A percentile compares a stretch with the other conserved stretches of the same genome.
Evolutionary conservation across 768 basidiomycete genomes (phyloP).

Genomic region (Mycena metata): DNA sequence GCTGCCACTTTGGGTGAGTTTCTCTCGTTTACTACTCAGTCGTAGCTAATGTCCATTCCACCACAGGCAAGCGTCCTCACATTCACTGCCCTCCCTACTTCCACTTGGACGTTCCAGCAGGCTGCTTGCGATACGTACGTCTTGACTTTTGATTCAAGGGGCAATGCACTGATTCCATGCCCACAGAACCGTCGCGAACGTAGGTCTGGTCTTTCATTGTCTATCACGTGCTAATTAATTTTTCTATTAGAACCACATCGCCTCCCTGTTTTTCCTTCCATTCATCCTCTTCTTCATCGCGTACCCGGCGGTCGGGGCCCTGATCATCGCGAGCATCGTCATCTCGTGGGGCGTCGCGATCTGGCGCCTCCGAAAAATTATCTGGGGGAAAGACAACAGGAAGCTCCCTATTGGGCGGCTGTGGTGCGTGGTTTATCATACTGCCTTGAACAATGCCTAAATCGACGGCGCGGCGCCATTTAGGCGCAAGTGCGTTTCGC

Average conservation of each 20-base stretch:
- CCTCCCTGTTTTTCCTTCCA: constrained; percentile 32
- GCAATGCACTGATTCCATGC: too few species aligned
- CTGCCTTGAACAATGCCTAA: background rate
- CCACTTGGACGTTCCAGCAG: constrained; percentile 32
- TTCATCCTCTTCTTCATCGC: constrained; percentile 32
- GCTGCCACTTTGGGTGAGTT: constrained; percentile 30
- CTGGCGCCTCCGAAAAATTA: constrained; percentile 30
- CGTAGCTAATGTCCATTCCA: constrained; percentile 5
- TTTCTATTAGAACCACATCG: constrained; percentile 21
- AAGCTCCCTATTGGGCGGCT: constrained; percentile 26
- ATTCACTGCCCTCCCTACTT: constrained; percentile 5
- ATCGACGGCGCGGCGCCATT: background rate
- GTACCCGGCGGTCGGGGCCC: constrained; percentile 6
- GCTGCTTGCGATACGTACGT: constrained; percentile 35
- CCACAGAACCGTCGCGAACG: too few species aligned
- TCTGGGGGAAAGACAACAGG: constrained; percentile 30
- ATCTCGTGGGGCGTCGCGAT: constrained; percentile 30
- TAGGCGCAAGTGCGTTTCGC: constrained; percentile 35
- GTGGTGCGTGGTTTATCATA: constrained; percentile 18
- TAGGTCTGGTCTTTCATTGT: too few species aligned
- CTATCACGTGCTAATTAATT: too few species aligned
- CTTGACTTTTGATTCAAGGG: too few species aligned
- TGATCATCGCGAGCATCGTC: background rate
- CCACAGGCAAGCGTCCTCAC: too few species aligned
- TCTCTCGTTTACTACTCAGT: background rate